These are phyloP conservation scores for Yarrowia sp. DNA, from an alignment of 805 yeast species.

Conservation along the genomic window DNA sequence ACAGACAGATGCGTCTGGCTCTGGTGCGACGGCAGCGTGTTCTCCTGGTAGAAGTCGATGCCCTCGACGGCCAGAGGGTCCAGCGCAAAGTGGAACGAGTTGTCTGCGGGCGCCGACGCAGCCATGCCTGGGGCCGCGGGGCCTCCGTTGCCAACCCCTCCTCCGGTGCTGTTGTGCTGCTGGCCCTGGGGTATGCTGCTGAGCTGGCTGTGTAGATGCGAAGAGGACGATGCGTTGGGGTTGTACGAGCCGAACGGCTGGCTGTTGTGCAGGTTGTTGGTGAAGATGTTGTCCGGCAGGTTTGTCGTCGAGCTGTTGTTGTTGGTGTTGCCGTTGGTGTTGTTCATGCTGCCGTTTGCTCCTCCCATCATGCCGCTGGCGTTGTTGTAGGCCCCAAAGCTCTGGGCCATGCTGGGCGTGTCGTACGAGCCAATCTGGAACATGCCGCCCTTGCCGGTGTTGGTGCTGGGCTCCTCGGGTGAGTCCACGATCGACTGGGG, in stretches of 20 bases:
- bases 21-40: background rate
- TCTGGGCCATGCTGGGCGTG: conserved; percentile 20
- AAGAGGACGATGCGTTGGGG: conserved; percentile 10
- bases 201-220: conserved; percentile 19
- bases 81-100: conserved; percentile 41
- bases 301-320: background rate
- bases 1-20: conserved; percentile 18
- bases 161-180: conserved; percentile 7
- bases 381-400: conserved; percentile 18
- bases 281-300: background rate
- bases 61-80: conserved; percentile 54
- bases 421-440: conserved; percentile 25
- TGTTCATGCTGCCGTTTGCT: background rate
- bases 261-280: conserved; percentile 2
- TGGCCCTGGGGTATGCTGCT: conserved; percentile 22
- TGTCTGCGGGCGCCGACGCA: conserved; percentile 21
- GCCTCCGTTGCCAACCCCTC: background rate
- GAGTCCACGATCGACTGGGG: conserved; percentile 25
- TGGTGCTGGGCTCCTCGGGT: conserved; percentile 17
- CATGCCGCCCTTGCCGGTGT: conserved; percentile 7
- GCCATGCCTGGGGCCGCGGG: background rate
- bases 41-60: conserved; percentile 33
- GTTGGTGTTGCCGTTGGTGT: background rate
- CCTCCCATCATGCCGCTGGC: conserved; percentile 22
- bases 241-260: conserved; percentile 20